Evolutionary conservation across 2,329 filamentous ascomycete genomes (phyloP).

Genomic region (Cladophialophora bantiana): DNA sequence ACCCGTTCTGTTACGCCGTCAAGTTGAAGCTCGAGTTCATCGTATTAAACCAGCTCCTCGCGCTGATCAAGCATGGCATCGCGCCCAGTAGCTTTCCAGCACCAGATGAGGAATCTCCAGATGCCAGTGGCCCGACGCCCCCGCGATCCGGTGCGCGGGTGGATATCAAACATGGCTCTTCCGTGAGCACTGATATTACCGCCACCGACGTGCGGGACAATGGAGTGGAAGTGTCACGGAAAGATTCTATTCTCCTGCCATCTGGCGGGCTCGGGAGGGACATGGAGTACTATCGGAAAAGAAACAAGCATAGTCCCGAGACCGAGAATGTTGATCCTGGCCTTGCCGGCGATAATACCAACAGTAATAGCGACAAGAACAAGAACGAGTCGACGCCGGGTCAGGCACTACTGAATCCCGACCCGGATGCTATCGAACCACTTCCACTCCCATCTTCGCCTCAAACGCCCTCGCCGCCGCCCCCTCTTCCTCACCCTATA

Average conservation of each 20-base stretch:
- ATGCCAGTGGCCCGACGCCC: constrained; percentile 5
- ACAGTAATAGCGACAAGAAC: neutral
- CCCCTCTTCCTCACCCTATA: neutral
- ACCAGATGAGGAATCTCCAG: constrained; percentile 12
- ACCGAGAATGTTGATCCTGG: neutral
- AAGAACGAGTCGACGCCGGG: neutral
- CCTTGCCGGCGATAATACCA: neutral
- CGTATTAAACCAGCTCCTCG: constrained; percentile 15
- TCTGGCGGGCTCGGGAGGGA: constrained; percentile 9
- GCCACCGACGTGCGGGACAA: constrained; percentile 5
- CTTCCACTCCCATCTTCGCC: neutral
- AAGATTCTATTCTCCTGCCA: neutral
- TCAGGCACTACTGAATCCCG: neutral
- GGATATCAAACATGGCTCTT: constrained; percentile 9
- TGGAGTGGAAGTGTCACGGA: neutral
- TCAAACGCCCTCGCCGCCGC: neutral
- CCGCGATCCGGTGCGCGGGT: neutral
- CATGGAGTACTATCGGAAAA: constrained; percentile 10
- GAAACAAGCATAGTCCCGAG: neutral
- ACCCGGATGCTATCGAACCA: constrained; percentile 10
- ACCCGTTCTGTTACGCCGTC: constrained; percentile 14
- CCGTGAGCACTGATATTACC: constrained; percentile 8
- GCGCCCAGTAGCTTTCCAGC: constrained; percentile 14
- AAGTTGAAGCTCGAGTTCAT: constrained; percentile 15
- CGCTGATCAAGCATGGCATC: constrained; percentile 15